Evolutionary conservation across 1,284 basidiomycete genomes (phyloP), one percentile per base, ranked within the genome.

Genomic region (Malassezia sp.): DNA sequence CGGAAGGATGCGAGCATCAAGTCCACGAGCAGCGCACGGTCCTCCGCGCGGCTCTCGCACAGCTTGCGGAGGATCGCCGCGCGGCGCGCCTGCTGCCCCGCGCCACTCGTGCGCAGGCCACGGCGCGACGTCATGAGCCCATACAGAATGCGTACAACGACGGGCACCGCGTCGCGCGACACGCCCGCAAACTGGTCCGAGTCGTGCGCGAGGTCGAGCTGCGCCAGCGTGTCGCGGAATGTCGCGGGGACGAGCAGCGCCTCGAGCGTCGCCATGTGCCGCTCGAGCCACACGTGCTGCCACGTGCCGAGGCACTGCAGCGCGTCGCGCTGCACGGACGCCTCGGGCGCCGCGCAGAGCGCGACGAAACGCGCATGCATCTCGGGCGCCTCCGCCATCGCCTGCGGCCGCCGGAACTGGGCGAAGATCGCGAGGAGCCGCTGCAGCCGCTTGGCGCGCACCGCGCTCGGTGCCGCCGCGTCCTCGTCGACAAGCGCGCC

Each of bases 391-490:
- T 79, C 77, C 61, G 80, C 79, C 1, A 93, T 75, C 0, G 85
- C 84, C 71, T 88, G 90, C 9, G 89, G 89, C 63, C 95, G 95
- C 59, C 74, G 74, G 67, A 99, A 85, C 68, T 88, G 90, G 46
- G 84, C 78, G 66, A 96, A 85, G 2, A 97, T 76, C 26, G 79
- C 79, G 21, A 97, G 79, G 71, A 36, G 14, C 5, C 23, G 48
- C 15, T 38, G 27, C 28, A 67, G 59, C 29, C 61, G 61, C 1
- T 55, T 35, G 15, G 17, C 18, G 12, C 48, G 48, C 23, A 29
- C 24, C 12, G 26, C 30, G 3, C 8, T 27, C 6, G 48, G 38
- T 15, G 32, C 31, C 4, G 7, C 3, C 18, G 18, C 31, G 11
- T 11, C 10, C 5, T 35, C 34, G n/a, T 24, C 11, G 6, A 44